These are phyloP conservation scores for Gossypium gossypioides DNA, from an alignment of 441 rosid genomes.

Conservation along the genomic window DNA sequence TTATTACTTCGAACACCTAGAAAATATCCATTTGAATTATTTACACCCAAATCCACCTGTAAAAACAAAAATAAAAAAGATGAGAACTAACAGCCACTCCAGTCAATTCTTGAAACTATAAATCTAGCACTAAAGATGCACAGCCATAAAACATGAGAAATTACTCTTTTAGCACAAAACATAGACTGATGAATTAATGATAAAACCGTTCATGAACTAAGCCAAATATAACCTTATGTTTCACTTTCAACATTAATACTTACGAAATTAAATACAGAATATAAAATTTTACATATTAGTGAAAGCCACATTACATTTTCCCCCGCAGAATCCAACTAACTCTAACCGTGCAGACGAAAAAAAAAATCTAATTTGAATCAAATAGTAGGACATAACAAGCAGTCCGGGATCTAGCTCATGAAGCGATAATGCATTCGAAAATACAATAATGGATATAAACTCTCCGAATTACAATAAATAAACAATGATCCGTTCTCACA, in stretches of 20 bases:
- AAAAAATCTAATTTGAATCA: slow-evolving; percentile 4
- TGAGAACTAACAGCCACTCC: not conserved
- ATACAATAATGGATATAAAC: not conserved
- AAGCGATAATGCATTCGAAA: not conserved
- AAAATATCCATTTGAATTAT: slow-evolving; percentile 26
- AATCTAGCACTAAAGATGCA: not conserved
- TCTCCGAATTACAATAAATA: not conserved
- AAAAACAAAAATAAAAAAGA: not conserved
- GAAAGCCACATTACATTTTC: not conserved
- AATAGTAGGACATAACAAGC: not conserved
- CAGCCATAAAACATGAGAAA: not conserved
- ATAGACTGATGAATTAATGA: not conserved
- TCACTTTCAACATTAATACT: not conserved
- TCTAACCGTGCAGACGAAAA: not conserved
- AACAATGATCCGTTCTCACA: slow-evolving; percentile 12
- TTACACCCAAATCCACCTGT: slow-evolving; percentile 24
- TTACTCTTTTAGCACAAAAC: not conserved
- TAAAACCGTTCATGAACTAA: not conserved
- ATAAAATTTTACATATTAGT: not conserved
- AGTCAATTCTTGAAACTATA: slow-evolving; percentile 1
- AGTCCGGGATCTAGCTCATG: slow-evolving; percentile 21
- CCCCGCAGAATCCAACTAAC: not conserved
- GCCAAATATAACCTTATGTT: not conserved
- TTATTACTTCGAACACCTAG: slow-evolving; percentile 19
- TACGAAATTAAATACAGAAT: not conserved